Evolutionary conservation across 2,329 filamentous ascomycete genomes (phyloP).

Genomic region (Leptographium wingfieldii): DNA sequence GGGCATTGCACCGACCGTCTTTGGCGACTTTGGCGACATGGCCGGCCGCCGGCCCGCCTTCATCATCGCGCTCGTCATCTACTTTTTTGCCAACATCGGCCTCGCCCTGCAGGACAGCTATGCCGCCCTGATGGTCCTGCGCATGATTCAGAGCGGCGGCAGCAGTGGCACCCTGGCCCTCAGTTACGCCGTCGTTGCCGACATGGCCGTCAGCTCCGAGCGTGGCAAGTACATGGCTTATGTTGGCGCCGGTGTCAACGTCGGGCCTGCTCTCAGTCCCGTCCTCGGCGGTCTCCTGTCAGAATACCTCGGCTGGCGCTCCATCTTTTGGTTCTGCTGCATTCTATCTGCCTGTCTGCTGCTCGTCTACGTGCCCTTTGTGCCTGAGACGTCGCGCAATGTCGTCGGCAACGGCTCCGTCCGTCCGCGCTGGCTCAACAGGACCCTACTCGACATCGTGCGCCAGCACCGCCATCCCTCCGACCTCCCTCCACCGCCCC

Average conservation of each 20-base stretch:
- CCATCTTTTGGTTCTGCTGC: conserved; percentile 57
- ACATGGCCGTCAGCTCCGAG: conserved; percentile 56
- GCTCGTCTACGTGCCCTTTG: conserved; percentile 38
- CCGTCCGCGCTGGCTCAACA: conserved; percentile 44
- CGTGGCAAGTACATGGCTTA: conserved; percentile 62
- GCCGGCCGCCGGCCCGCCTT: conserved; percentile 50
- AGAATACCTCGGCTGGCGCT: conserved; percentile 53
- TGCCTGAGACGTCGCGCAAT: conserved; percentile 47
- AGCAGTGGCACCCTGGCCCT: conserved; percentile 60
- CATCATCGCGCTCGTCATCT: conserved; percentile 43
- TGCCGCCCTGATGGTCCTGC: conserved; percentile 44
- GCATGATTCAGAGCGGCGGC: conserved; percentile 50
- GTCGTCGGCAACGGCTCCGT: conserved; percentile 53
- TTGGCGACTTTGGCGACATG: conserved; percentile 49
- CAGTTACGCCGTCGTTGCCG: conserved; percentile 57
- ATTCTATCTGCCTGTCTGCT: conserved; percentile 40
- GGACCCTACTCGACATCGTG: conserved; percentile 39
- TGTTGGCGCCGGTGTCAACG: conserved; percentile 44
- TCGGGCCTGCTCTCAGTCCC: conserved; percentile 43
- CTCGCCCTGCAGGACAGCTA: conserved; percentile 46
- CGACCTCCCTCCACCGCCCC: conserved; percentile 15
- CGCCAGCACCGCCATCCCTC: conserved; percentile 22
- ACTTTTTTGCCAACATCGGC: conserved; percentile 45
- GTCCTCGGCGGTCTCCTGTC: conserved; percentile 52
- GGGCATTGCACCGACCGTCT: conserved; percentile 45